Conservation (phyloP, 2,329 filamentous ascomycete genomes). For the Cryphonectria radicalis region DNA sequence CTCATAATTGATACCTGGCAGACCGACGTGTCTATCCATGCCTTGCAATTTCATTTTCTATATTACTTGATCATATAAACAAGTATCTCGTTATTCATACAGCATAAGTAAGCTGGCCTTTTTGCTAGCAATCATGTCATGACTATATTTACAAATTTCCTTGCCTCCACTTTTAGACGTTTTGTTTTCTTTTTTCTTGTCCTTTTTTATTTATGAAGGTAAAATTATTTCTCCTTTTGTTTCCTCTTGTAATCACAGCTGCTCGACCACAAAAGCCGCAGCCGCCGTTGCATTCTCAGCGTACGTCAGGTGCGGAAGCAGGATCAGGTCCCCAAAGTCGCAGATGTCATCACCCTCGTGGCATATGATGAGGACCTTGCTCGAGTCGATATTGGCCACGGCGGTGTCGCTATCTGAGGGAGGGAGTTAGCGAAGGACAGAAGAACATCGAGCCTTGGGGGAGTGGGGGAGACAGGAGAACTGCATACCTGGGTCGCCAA, state of each 20-base stretch:
- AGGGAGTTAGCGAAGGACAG: slow-evolving; percentile 29
- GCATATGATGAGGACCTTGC: slow-evolving; percentile 32
- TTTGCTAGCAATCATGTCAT: neutral
- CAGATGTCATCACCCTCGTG: slow-evolving; percentile 36
- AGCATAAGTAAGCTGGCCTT: neutral
- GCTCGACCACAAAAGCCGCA: slow-evolving; percentile 33
- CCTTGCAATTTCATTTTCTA: neutral
- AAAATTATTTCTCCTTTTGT: neutral
- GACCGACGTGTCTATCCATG: neutral
- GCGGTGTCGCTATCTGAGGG: slow-evolving; percentile 27
- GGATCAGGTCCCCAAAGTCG: slow-evolving; percentile 33
- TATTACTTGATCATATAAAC: slow-evolving; percentile 5
- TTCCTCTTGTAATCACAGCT: neutral
- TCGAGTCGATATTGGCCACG: slow-evolving; percentile 28
- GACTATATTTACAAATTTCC: neutral
- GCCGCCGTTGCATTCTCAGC: slow-evolving; percentile 31
- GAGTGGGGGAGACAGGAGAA: neutral
- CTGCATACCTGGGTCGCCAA: slow-evolving; percentile 35
- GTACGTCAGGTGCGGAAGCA: slow-evolving; percentile 36
- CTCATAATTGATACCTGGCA: neutral
- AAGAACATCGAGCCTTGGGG: accelerated
- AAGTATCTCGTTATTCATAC: neutral
- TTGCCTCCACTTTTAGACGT: neutral
- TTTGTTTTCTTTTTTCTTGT: neutral
- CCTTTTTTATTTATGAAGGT: neutral